These are phyloP conservation scores for Phytophthora idaei DNA, from an alignment of 352 stramenopile genomes.

Conservation along the genomic window DNA sequence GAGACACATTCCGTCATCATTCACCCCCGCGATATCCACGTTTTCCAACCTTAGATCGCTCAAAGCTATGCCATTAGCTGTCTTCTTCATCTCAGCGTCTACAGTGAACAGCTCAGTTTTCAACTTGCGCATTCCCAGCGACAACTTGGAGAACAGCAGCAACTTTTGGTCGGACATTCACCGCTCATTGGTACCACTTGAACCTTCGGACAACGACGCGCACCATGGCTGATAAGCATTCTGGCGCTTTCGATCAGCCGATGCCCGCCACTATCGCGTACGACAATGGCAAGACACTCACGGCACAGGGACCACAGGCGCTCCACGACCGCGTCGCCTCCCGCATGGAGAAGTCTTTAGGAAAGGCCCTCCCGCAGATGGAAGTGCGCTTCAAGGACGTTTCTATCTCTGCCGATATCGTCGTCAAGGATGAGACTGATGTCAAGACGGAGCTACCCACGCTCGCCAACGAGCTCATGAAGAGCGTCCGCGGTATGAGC, in stretches of 20 bases:
- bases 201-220: no score
- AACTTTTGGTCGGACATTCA: no score
- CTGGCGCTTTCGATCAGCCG: neutral
- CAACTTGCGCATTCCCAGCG: no score
- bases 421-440: slow-evolving; percentile 26
- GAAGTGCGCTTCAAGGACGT: slow-evolving; percentile 48
- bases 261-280: slow-evolving; percentile 26
- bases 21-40: no score
- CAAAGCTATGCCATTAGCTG: no score
- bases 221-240: no score
- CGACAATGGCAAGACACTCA: slow-evolving; percentile 37
- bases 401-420: slow-evolving; percentile 37
- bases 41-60: no score
- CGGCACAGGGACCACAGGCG: slow-evolving; percentile 33
- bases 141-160: no score
- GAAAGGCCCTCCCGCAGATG: slow-evolving; percentile 42
- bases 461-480: slow-evolving; percentile 31
- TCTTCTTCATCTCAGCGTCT: no score
- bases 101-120: no score
- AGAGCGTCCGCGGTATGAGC: slow-evolving; percentile 15
- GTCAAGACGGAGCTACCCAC: slow-evolving; percentile 28
- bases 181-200: no score
- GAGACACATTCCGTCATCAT: no score
- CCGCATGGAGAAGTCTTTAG: slow-evolving; percentile 32
- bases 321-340: slow-evolving; percentile 41